Percentiles rank a stretch among this genome's conserved stretches.
These are phyloP conservation scores for Nemania bipapillata DNA, from an alignment of 2,329 filamentous ascomycete genomes.

Conservation along the genomic window DNA sequence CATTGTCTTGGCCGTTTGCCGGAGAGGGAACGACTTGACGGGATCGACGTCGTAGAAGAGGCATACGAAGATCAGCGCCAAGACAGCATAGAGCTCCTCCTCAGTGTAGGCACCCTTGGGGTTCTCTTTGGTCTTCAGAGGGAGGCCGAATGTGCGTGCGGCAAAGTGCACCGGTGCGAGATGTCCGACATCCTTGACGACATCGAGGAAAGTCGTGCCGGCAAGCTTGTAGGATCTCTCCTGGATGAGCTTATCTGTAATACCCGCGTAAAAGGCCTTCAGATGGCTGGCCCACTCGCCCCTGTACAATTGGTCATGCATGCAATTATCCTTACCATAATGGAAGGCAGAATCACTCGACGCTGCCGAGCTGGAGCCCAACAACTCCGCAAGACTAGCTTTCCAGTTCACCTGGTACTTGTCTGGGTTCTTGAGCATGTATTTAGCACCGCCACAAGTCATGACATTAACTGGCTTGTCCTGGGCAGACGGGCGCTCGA, in stretches of 20 bases:
- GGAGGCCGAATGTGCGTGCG: slow-evolving; percentile 70
- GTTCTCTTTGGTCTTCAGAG: slow-evolving; percentile 71
- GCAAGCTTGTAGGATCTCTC: slow-evolving; percentile 73
- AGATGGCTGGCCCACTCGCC: slow-evolving; percentile 54
- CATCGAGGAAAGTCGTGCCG: slow-evolving; percentile 73
- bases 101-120: slow-evolving; percentile 68
- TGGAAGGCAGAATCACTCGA: slow-evolving; percentile 65
- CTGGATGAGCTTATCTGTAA: slow-evolving; percentile 69
- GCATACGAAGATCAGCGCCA: slow-evolving; percentile 67
- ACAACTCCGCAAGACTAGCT: slow-evolving; percentile 70
- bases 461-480: slow-evolving; percentile 65
- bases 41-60: slow-evolving; percentile 68
- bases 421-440: slow-evolving; percentile 69
- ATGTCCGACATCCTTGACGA: slow-evolving; percentile 76
- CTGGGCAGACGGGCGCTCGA: slow-evolving; percentile 67
- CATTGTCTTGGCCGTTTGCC: slow-evolving; percentile 61
- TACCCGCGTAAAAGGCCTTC: slow-evolving; percentile 69
- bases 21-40: slow-evolving; percentile 67
- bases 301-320: slow-evolving; percentile 69
- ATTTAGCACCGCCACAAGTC: slow-evolving; percentile 69
- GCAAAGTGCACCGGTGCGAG: slow-evolving; percentile 73
- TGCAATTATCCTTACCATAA: slow-evolving; percentile 62
- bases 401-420: slow-evolving; percentile 75
- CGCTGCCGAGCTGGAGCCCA: slow-evolving; percentile 59
- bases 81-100: slow-evolving; percentile 66